phyloP scores from a whole-genome alignment of 148 eudicot genomes.

The Silene uniflora region DNA sequence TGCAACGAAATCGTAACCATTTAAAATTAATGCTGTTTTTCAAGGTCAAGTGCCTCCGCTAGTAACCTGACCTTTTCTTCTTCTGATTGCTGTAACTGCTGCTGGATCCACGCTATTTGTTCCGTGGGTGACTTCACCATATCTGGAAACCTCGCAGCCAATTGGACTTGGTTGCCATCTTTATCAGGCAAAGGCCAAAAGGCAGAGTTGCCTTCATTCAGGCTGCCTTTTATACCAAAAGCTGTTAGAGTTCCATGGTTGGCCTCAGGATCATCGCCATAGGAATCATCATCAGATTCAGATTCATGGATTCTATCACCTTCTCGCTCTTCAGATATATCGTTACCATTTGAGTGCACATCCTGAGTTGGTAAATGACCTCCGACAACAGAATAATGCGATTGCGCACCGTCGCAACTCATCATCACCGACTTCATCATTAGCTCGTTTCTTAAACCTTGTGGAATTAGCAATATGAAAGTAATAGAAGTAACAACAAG shows the following conservation, averaged over 20 bases:
- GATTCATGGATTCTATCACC: constrained; percentile 40
- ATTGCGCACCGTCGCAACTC: too few relatives aligned
- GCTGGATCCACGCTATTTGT: constrained; percentile 35
- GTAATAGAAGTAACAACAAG: too few relatives aligned
- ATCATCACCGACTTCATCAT: too few relatives aligned
- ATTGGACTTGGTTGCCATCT: constrained; percentile 21
- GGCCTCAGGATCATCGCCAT: constrained; percentile 25
- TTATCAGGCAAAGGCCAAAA: constrained; percentile 21
- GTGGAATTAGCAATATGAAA: too few relatives aligned
- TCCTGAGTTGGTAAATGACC: constrained; percentile 30
- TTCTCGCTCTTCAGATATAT: constrained; percentile 35
- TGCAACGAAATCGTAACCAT: constrained; percentile 55
- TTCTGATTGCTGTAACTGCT: constrained; percentile 35
- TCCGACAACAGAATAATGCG: too few relatives aligned
- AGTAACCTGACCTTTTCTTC: constrained; percentile 40
- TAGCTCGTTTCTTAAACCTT: too few relatives aligned
- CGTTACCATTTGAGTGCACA: constrained; percentile 28
- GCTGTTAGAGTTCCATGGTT: constrained; percentile 22
- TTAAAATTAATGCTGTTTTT: constrained; percentile 45
- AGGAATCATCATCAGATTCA: constrained; percentile 44
- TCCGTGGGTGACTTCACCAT: constrained; percentile 34
- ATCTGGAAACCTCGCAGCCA: constrained; percentile 27
- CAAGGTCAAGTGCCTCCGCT: constrained; percentile 47
- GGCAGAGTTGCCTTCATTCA: constrained; percentile 24
- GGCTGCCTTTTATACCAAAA: constrained; percentile 18